Conservation (phyloP, 83 land plant genomes). For the Thuja plicata region DNA sequence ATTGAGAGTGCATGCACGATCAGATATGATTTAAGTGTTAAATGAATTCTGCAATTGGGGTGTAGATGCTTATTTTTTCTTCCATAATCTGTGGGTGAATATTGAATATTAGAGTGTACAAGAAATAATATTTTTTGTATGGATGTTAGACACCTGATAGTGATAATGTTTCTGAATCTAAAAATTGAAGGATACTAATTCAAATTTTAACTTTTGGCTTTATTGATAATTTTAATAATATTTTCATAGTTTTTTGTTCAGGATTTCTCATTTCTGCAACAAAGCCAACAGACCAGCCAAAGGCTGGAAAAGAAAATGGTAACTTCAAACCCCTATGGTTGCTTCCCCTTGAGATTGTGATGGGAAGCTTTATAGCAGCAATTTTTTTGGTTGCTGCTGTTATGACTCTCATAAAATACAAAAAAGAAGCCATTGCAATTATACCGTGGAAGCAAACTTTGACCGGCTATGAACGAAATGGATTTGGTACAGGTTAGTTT, state of each 20-base stretch:
- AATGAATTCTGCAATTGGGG: not conserved
- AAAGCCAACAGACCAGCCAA: not conserved
- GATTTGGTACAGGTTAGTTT: slow-evolving; percentile 52
- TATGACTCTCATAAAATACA: slow-evolving; percentile 32
- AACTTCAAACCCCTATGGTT: slow-evolving; percentile 49
- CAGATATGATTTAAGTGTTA: not conserved
- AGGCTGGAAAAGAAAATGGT: not conserved
- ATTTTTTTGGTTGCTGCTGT: slow-evolving; percentile 28
- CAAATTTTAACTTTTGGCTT: not conserved
- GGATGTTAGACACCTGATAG: not conserved
- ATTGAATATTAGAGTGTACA: not conserved
- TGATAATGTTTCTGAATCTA: not conserved
- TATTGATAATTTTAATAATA: not conserved
- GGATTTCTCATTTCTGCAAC: not conserved
- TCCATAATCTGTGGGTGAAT: not conserved
- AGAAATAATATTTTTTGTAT: not conserved
- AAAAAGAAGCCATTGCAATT: slow-evolving; percentile 46
- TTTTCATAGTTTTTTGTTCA: slow-evolving; percentile 1
- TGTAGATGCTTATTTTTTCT: not conserved
- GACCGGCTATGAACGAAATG: slow-evolving; percentile 52
- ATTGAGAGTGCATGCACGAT: not conserved
- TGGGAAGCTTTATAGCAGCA: slow-evolving; percentile 40
- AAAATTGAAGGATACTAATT: not conserved
- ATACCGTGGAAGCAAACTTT: slow-evolving; percentile 79
- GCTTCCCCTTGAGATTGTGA: slow-evolving; percentile 46